Base-by-base conservation (phyloP, 2,329 filamentous ascomycete species). In the Periglandula ipomoeae region DNA sequence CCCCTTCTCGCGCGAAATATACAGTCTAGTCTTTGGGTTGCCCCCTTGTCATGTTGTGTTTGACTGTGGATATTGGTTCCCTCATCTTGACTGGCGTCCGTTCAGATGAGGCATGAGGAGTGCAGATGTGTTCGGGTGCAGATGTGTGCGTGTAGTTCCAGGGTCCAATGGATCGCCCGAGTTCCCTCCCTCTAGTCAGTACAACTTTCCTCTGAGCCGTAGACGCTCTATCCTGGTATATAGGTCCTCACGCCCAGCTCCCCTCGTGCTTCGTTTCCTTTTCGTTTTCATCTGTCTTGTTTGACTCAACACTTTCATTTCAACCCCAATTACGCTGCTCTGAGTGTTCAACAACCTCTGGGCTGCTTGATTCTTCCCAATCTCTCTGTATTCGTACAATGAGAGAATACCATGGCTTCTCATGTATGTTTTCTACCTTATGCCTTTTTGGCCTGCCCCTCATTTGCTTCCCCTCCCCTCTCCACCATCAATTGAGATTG, bases 391-490 rank as follows among this genome's bases (percentile, higher is more conserved):
- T 26, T 61, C 53, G 56, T 56, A 68, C 60, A 71, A 83, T 83
- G 80, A 78, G 79, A 82, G 79, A 82, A 70, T 83, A 83, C 62
- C 80, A 84, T 83, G 80, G 79, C 72, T 82, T 83, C 69, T 83
- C 79, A 72, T 82, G 79, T 69, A 58, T 24, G 52, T 44, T 19
- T 15, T 27, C 17, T 24, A 1, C 22, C 44, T 26, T 19, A 4
- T 9, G 27, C 19, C 24, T 19, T 11, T 11, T 23, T 38, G 22
- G 9, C 15, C 27, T 34, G 27, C n/a, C 42, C 22, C 26, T 45
- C 22, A 35, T 26, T 23, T 41, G 35, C 17, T 23, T 45, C 22
- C 43, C 45, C 43, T 40, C 26, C 30, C 19, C 34, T 20, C 24
- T n/a, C 7, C 17, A 26, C 13, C 6, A 17, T 41, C 38, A 20